Conservation (phyloP, 805 yeast genomes). For the Suhomyces kilbournensis region DNA sequence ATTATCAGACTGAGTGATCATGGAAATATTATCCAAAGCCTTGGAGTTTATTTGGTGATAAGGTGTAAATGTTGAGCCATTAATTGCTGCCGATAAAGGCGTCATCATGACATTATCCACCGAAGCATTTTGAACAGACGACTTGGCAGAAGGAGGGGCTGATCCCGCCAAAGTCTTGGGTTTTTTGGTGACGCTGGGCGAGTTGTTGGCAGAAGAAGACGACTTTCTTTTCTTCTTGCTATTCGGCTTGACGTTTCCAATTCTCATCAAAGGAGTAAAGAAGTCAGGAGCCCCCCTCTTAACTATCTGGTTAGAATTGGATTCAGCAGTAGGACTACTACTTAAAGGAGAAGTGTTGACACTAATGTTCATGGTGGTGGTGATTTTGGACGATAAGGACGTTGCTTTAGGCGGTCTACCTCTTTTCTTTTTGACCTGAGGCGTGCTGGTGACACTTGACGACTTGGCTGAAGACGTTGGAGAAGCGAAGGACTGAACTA, state of each 20-base stretch:
- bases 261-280: conserved; percentile 44
- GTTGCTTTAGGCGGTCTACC: conserved; percentile 47
- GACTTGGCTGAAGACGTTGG: not conserved
- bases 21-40: conserved; percentile 33
- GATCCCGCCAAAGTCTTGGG: conserved; percentile 1
- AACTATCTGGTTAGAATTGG: conserved; percentile 35
- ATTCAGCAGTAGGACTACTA: conserved; percentile 38
- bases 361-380: conserved; percentile 40
- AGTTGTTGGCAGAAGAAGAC: conserved; percentile 2
- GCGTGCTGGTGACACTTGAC: conserved; percentile 2
- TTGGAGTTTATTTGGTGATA: conserved; percentile 26
- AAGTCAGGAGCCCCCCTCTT: conserved; percentile 42
- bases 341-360: conserved; percentile 37
- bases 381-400: conserved; percentile 34
- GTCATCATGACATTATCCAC: conserved; percentile 9
- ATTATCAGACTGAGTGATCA: conserved; percentile 18
- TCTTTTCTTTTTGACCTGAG: conserved; percentile 36
- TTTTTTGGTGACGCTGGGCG: conserved; percentile 7
- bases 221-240: conserved; percentile 9
- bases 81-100: conserved; percentile 16
- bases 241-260: conserved; percentile 24
- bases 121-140: not conserved
- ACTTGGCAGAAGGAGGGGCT: not conserved
- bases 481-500: not conserved
- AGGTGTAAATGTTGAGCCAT: conserved; percentile 15